Evolutionary conservation across 306 rosid species (phyloP), one percentile per base, ranked within the genome.

Genomic region (Medicago arabica): DNA sequence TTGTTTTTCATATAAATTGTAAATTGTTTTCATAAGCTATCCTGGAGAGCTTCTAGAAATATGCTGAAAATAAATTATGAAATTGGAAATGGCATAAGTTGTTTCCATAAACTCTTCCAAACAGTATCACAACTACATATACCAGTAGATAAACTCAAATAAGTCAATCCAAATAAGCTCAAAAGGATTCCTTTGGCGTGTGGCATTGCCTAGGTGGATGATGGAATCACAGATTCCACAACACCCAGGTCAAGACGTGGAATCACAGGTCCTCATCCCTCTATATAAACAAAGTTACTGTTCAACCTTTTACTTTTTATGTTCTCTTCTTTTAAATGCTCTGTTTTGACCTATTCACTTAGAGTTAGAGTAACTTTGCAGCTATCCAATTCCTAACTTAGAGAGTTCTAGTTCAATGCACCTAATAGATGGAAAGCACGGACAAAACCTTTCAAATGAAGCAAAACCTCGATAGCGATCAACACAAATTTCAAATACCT

Each of bases 291-390:
- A 65, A 21, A 21, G 66, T 39, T 51, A 65, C 15, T 10, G 0
- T 39, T 39, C 9, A 25, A 39, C 14, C 28, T 39, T 23, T 65
- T 55, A 55, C 5, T 12, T 67, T 76, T 17, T 43, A 65, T 67
- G 41, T 55, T 57, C 13, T 31, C 60, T 39, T 64, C 9, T 14
- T 16, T 38, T 9, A 64, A 64, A 50, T n/a, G 12, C 28, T 34
- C 31, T 43, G 25, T 67, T 67, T 76, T 55, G 50, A 43, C 25
- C 39, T 55, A 67, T 14, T 15, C 31, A 55, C 8, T 25, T 41
- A 55, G 44, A 9, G 9, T 39, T 21, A 3, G 46, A 34, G 66
- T 21, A 59, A 18, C 58, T 41, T 17, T n/a, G 46, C 14, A 53
- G 18, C 19, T 66, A 54, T 6, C 58, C 41, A 7, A 67, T 18